Percentiles rank a stretch among this genome's conserved stretches.
Evolutionary conservation across 1,284 basidiomycete species (phyloP).

Genomic region (Athelia sp.): DNA sequence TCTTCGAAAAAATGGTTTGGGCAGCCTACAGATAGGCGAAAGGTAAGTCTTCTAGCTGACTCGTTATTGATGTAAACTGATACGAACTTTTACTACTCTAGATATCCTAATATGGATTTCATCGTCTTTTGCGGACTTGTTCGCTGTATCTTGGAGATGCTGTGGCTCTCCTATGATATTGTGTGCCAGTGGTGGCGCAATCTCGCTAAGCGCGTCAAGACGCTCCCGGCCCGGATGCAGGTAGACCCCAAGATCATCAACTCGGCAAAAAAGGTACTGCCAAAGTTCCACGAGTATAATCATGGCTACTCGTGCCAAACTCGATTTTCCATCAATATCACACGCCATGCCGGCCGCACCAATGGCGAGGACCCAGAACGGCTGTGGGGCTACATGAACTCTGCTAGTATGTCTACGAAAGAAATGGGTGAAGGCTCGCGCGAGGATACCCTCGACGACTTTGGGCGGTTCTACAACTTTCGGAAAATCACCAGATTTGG

Average conservation of each 20-base stretch:
- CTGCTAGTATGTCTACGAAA: conserved; percentile 9
- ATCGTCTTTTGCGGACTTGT: conserved; percentile 1
- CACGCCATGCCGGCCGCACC: conserved; percentile 9
- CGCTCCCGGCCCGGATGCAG: not conserved
- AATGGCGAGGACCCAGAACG: conserved; percentile 21
- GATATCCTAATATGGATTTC: conserved; percentile 10
- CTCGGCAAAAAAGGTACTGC: conserved; percentile 8
- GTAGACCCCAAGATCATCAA: not conserved
- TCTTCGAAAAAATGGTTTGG: conserved; percentile 1
- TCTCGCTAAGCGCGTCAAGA: not conserved
- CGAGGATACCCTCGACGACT: conserved; percentile 17
- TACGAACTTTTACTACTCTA: not conserved
- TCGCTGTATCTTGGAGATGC: not conserved
- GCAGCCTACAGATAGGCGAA: conserved; percentile 1
- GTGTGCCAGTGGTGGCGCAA: conserved; percentile 8
- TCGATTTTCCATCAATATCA: conserved; percentile 15
- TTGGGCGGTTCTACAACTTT: conserved; percentile 20
- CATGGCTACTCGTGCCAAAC: conserved; percentile 14
- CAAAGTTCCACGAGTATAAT: conserved; percentile 14
- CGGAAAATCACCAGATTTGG: conserved; percentile 12
- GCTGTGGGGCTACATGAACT: conserved; percentile 16
- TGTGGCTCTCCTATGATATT: conserved; percentile 6
- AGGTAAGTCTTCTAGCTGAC: not conserved
- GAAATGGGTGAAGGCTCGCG: conserved; percentile 18
- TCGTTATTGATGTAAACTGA: not conserved